Conservation (phyloP, 1,139 yeast genomes). For the Magnusiomyces sp. region DNA sequence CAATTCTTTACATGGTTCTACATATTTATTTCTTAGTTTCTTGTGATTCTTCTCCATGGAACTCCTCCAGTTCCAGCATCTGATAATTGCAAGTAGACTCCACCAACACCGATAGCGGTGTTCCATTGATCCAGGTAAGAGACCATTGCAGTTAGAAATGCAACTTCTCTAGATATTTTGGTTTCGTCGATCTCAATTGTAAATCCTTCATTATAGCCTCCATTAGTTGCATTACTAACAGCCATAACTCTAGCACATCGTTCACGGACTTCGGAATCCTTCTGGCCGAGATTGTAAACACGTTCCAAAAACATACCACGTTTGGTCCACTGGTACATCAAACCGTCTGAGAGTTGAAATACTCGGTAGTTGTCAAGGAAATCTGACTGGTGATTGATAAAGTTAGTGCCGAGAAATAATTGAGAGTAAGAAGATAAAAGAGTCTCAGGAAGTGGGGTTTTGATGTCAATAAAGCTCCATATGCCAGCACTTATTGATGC, state of each 20-base stretch:
- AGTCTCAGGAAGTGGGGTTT: conserved; percentile 41
- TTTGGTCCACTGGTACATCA: conserved; percentile 57
- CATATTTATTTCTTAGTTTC: background rate
- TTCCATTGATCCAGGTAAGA: conserved; percentile 62
- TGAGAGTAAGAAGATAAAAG: conserved; percentile 20
- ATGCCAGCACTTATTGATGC: conserved; percentile 54
- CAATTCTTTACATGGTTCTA: no score
- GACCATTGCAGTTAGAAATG: conserved; percentile 49
- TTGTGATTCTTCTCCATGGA: conserved; percentile 51
- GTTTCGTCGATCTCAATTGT: conserved; percentile 45
- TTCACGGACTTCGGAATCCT: conserved; percentile 54
- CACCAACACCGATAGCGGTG: conserved; percentile 51
- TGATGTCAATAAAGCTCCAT: conserved; percentile 47
- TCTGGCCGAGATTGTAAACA: conserved; percentile 49
- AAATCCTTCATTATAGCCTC: conserved; percentile 34
- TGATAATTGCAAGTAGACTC: conserved; percentile 49
- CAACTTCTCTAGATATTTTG: conserved; percentile 48
- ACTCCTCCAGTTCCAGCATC: conserved; percentile 41
- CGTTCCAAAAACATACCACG: conserved; percentile 50
- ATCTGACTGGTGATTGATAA: conserved; percentile 51
- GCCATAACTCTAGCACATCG: conserved; percentile 37
- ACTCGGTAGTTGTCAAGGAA: conserved; percentile 51
- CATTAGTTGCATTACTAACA: background rate
- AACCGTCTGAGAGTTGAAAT: conserved; percentile 51
- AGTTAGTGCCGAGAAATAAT: conserved; percentile 57